Percentiles rank a stretch among this genome's conserved stretches.
These are phyloP conservation scores for Spathaspora sp. DNA, from an alignment of 805 yeast genomes.

Conservation along the genomic window DNA sequence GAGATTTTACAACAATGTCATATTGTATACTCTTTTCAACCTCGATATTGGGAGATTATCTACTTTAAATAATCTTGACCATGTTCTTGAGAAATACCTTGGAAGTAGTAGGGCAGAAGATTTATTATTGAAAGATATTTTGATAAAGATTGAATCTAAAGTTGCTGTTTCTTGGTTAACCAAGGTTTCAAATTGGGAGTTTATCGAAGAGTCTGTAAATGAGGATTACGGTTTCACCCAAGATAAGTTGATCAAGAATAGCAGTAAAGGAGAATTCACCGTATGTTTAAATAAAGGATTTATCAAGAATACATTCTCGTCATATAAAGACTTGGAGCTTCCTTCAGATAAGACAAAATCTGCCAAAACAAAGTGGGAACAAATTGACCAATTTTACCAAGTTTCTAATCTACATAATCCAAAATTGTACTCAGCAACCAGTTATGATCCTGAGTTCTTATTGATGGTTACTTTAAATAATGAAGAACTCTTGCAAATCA, in stretches of 20 bases:
- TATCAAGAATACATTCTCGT: conserved; percentile 45
- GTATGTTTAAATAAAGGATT: conserved; percentile 49
- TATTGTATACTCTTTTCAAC: conserved; percentile 48
- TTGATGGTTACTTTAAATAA: conserved; percentile 59
- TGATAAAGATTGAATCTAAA: conserved; percentile 55
- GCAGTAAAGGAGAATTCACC: conserved; percentile 42
- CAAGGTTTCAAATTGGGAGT: conserved; percentile 63
- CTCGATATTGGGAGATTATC: conserved; percentile 46
- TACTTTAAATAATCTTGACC: conserved; percentile 43
- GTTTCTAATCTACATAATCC: conserved; percentile 13
- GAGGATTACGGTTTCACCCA: conserved; percentile 39
- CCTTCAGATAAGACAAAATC: background rate
- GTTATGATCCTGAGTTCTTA: conserved; percentile 72
- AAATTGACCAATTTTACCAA: conserved; percentile 22
- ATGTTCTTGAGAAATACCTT: conserved; percentile 33
- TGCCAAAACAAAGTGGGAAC: conserved; percentile 18
- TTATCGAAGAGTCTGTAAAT: conserved; percentile 37
- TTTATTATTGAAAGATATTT: conserved; percentile 50
- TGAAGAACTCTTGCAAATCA: conserved; percentile 51
- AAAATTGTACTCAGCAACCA: conserved; percentile 18
- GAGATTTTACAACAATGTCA: conserved; percentile 38
- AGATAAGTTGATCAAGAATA: conserved; percentile 43
- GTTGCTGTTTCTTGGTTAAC: conserved; percentile 62
- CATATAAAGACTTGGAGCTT: background rate
- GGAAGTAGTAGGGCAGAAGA: conserved; percentile 67